Evolutionary conservation across 2,329 filamentous ascomycete species (phyloP).

Genomic region (Blumeria hordei): DNA sequence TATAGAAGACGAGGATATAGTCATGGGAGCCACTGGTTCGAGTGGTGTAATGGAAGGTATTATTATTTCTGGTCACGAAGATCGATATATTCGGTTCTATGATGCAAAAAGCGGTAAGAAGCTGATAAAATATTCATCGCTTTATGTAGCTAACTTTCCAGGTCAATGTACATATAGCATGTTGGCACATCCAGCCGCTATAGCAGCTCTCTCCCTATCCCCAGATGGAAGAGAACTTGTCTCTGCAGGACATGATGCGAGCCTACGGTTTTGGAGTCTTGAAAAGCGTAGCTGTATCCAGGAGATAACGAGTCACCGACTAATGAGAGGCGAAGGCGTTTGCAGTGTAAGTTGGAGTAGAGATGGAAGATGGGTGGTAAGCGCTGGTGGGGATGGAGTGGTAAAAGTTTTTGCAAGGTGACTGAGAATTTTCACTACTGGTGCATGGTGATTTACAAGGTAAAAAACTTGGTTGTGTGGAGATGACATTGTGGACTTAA

Average conservation of each 20-base stretch:
- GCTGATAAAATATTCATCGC: background rate
- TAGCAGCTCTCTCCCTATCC: conserved; percentile 74
- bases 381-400: conserved; percentile 79
- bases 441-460: background rate
- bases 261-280: conserved; percentile 86
- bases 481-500: too few species aligned
- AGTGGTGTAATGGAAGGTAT: conserved; percentile 68
- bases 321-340: conserved; percentile 90
- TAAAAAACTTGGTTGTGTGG: too few species aligned
- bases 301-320: conserved; percentile 75
- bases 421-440: background rate
- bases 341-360: conserved; percentile 90
- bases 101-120: conserved; percentile 92
- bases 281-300: conserved; percentile 91
- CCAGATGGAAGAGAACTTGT: conserved; percentile 88
- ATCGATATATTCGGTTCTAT: conserved; percentile 88
- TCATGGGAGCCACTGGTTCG: conserved; percentile 61
- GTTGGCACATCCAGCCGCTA: conserved; percentile 84
- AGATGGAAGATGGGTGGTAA: conserved; percentile 84
- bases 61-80: conserved; percentile 90
- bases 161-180: conserved; percentile 99
- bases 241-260: conserved; percentile 86
- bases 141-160: conserved; percentile 17
- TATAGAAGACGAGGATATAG: conserved; percentile 47
- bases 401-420: conserved; percentile 54